Evolutionary conservation across 2,329 filamentous ascomycete species (phyloP), one percentile per base, ranked within the genome.

Genomic region (Stagonosporopsis tanaceti): DNA sequence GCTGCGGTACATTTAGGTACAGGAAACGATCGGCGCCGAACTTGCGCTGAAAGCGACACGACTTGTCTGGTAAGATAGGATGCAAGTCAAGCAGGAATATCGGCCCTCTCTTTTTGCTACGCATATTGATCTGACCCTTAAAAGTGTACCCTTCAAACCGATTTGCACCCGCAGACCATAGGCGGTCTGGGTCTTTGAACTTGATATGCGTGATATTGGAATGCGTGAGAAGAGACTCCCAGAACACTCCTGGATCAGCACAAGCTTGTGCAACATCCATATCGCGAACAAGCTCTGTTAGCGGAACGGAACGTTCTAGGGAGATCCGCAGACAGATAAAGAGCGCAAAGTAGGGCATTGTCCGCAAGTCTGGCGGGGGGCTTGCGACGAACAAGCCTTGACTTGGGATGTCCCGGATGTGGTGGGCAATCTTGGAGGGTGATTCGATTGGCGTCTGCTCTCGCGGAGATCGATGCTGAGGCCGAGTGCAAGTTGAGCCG

Each of bases 1-100:
- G 44, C 12, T 62, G 60, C 0, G 79, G 77, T 1, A 77, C 48
- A 2, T 72, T 68, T 2, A 82, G 55, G 38, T 78, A 78, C 1
- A 82, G 61, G 20, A 82, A 78, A 0, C 80, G 73, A 54, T 80
- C 73, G 4, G 73, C 66, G 1, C 74, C 76, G 50, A 74, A 78
- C 6, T 65, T 67, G 6, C 76, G 61, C 48, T 78, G 71, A n/a
- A 78, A 68, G 0, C 71, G 70, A 53, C 74, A 77, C 0, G 75
- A 74, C 2, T 58, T 62, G 0, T 77, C 71, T 9, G 47, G n/a
- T 35, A 69, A 53, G 3, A 77, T 53, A 0, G 72, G 66, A 6
- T 66, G 56, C 6, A 75, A 59, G 0, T 62, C 9, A 5, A 75
- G 63, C 3, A 55, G 61, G 50, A 76, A 75, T 1, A 76, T 46